Evolutionary conservation across 805 yeast species (phyloP), one percentile per base, ranked within the genome.

Genomic region (Pichia manshurica): DNA sequence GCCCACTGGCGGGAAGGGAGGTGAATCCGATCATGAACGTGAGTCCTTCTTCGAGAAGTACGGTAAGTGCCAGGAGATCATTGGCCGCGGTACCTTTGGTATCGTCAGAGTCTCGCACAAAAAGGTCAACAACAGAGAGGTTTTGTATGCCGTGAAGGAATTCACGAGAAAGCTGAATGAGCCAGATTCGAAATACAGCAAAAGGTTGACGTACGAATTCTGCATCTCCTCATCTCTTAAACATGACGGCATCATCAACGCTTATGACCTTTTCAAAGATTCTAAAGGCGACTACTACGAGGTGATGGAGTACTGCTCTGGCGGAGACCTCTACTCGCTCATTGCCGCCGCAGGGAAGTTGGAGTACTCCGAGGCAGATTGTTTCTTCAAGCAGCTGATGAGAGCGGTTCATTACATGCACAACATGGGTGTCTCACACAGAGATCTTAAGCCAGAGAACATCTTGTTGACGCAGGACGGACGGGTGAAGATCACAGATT

Each of bases 71-170:
- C 96, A 88, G 66, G 98, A 91, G 63, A 87, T 90, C 42, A 78
- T 93, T 53, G 99, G 99, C 22, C 77, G 86, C 44, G 98, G 98
- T 19, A 82, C 96, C 0, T 91, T 86, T 70, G 99, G 99, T 17
- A 87, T 88, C 40, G 98, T 91, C 19, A 74, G 96, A 51, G 79
- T 93, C 5, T 77, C 95, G 6, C 97, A 90, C 70, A 84, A 84
- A 63, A 80, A 77, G 57, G 54, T 68, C 9, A 28, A 43, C 1
- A 57, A 51, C 17, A 46, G 59, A 22, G 72, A 69, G n/a, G 82
- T 78, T 15, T 63, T 87, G 20, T 88, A 72, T 61, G 96, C 96
- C 0, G 96, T 88, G n/a, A 88, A 88, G 59, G 95, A 87, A 60
- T 89, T 87, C 63, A 79, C 81, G 53, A 70, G 78, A 49, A 74